Evolutionary conservation across 257 asterid species (phyloP), one percentile per base, ranked within the genome.

Genomic region (Solanum sejunctum): DNA sequence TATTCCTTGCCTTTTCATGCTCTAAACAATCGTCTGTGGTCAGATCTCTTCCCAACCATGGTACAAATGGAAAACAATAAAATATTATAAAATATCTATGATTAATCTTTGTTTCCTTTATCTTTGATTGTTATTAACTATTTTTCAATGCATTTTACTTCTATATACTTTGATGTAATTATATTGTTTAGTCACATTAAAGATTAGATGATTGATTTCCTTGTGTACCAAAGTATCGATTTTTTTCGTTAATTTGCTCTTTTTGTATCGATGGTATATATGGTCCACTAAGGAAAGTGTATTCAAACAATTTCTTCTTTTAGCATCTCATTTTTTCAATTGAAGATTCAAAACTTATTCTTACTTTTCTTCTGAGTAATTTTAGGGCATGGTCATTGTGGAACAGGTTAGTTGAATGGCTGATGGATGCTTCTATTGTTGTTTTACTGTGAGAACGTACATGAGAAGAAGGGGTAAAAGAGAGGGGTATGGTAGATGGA

Each of bases 401-500:
- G 60, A 49, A 49, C 60, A 21, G 81, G 81, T 75, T 49, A 13
- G 81, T 75, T 70, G 79, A 70, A 39, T 70, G 79, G 54, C 54
- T 70, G 55, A 41, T 70, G 79, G 51, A 10, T 70, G 79, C 54
- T 39, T 41, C 52, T 70, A 15, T 70, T 82, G 41, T 43, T 79
- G 47, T 56, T 11, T 85, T 55, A 67, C 73, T 36, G 23, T 80
- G 81, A 85, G 80, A 61, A 80, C 77, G 85, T 61, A 52, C 23
- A 17, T 66, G 86, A 90, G 83, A 89, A 86, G 86, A 85, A 84
- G 85, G 72, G 72, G 88, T 85, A 78, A 87, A 85, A 88, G 70
- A 84, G 84, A 88, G 85, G 86, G 83, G 16, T 80, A 87, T 77
- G 41, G 88, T 82, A 84, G 87, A 94, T 94, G 98, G 98, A 94